Percentiles rank a stretch among this genome's conserved stretches.
phyloP scores from a whole-genome alignment of 305 asterid species.

The Fraxinus platypoda region DNA sequence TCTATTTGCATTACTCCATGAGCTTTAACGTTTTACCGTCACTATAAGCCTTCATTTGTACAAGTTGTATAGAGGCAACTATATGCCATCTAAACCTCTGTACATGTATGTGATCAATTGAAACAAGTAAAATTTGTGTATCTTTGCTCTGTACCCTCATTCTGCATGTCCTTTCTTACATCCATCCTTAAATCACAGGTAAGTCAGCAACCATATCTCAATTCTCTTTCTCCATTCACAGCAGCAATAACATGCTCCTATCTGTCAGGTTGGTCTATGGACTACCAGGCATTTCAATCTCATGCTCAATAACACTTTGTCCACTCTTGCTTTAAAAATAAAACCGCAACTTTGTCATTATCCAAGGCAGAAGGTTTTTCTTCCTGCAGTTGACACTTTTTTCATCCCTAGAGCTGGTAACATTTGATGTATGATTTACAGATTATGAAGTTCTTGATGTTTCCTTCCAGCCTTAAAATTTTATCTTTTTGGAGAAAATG shows the following conservation, averaged over 20 bases:
- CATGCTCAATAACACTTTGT: neutral
- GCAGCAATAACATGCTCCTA: too few species aligned
- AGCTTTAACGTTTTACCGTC: neutral
- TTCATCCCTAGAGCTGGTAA: neutral
- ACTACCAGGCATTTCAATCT: neutral
- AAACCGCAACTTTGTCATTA: neutral
- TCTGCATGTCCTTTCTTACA: too few species aligned
- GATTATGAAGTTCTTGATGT: neutral
- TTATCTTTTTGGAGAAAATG: neutral
- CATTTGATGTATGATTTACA: neutral
- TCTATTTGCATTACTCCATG: neutral
- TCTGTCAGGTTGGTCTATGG: too few species aligned
- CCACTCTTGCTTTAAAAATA: neutral
- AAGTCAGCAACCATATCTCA: too few species aligned
- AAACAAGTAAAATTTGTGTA: too few species aligned
- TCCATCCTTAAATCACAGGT: too few species aligned
- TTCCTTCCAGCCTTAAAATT: neutral
- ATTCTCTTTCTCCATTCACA: too few species aligned
- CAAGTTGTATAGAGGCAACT: conserved; percentile 6
- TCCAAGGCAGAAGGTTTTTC: neutral
- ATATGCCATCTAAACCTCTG: too few species aligned
- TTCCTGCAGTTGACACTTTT: neutral
- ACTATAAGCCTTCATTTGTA: conserved; percentile 15
- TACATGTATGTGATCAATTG: too few species aligned
- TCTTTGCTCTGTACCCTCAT: too few species aligned